Evolutionary conservation across 352 stramenopile genomes (phyloP).

Genomic region (Phytophthora cryptogea): DNA sequence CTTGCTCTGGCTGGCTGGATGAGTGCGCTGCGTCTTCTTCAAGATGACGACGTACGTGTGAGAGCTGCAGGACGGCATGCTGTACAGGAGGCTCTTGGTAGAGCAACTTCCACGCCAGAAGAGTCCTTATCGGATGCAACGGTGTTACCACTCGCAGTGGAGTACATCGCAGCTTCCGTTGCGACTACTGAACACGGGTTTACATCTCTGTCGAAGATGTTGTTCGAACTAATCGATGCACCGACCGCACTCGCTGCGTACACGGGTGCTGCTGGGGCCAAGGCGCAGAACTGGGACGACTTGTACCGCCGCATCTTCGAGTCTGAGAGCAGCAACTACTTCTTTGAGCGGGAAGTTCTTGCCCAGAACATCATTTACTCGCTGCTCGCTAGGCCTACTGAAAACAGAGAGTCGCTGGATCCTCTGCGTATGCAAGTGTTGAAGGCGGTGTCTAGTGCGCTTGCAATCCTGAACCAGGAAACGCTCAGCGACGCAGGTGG

Average conservation of each 20-base stretch:
- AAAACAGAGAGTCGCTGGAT: conserved; percentile 16
- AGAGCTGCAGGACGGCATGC: conserved; percentile 35
- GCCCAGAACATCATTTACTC: conserved; percentile 62
- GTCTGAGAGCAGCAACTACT: conserved; percentile 82
- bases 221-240: conserved; percentile 51
- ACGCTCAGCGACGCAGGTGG: conserved; percentile 20
- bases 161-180: conserved; percentile 50
- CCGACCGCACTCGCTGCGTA: conserved; percentile 49
- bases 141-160: conserved; percentile 56
- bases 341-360: conserved; percentile 61
- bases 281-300: conserved; percentile 55
- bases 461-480: conserved; percentile 40
- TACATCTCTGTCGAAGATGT: conserved; percentile 24
- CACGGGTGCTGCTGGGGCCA: conserved; percentile 36
- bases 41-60: conserved; percentile 65
- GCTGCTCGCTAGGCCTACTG: conserved; percentile 33
- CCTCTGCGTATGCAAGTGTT: conserved; percentile 42
- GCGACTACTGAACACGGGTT: conserved; percentile 34
- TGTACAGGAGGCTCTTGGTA: conserved; percentile 40
- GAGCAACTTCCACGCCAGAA: background rate
- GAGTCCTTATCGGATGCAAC: conserved; percentile 54
- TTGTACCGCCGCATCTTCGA: conserved; percentile 80
- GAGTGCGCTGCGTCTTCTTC: conserved; percentile 60
- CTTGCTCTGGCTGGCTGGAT: conserved; percentile 61
- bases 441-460: conserved; percentile 16